Conservation (phyloP, 2,329 filamentous ascomycete species). For the Drechslera avenae region DNA sequence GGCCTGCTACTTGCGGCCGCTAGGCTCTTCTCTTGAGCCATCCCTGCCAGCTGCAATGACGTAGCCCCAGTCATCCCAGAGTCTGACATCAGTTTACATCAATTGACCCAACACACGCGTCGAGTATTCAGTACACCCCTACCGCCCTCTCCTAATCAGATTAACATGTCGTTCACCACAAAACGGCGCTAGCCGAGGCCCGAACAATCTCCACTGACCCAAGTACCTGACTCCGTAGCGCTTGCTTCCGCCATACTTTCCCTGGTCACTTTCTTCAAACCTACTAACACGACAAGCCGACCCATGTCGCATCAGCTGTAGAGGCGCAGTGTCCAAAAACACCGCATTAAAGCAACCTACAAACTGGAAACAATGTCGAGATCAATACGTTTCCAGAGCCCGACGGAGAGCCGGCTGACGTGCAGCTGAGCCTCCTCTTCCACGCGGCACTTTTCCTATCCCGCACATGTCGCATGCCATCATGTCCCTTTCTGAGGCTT, state of each 20-base stretch:
- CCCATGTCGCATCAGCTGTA: neutral
- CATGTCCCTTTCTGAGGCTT: too few relatives aligned
- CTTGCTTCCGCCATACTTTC: slow-evolving; percentile 3
- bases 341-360: neutral
- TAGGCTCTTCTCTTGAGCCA: neutral
- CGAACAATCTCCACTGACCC: too few relatives aligned
- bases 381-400: neutral
- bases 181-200: too few relatives aligned
- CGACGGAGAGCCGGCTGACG: neutral
- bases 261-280: neutral
- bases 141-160: too few relatives aligned
- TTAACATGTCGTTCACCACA: too few relatives aligned
- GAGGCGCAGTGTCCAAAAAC: too few relatives aligned
- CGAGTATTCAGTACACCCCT: neutral
- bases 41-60: slow-evolving; percentile 2
- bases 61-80: neutral
- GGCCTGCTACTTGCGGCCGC: slow-evolving; percentile 9
- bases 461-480: neutral
- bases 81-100: too few relatives aligned
- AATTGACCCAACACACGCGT: neutral
- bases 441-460: too few relatives aligned
- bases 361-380: neutral
- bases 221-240: too few relatives aligned
- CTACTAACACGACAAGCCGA: neutral
- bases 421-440: neutral